Evolutionary conservation across 306 rosid species (phyloP).

Genomic region (Casuarina equisetifolia): DNA sequence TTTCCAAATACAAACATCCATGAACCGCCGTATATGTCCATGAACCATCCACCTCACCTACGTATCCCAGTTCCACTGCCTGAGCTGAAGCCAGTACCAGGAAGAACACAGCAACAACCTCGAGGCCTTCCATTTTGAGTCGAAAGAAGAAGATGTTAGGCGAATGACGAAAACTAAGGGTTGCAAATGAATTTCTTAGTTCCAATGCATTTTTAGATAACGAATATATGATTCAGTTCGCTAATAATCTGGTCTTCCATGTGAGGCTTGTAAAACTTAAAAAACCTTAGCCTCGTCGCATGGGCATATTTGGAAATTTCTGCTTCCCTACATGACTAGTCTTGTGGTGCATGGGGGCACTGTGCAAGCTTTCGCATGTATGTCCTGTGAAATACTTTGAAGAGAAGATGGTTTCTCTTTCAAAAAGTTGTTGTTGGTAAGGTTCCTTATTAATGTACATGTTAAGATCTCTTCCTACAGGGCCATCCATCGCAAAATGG

Average conservation of each 20-base stretch:
- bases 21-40: slow-evolving; percentile 50
- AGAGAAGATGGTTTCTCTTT: background rate
- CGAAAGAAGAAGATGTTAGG: slow-evolving; percentile 16
- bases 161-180: slow-evolving; percentile 17
- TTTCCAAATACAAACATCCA: slow-evolving; percentile 40
- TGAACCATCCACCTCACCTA: slow-evolving; percentile 38
- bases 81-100: slow-evolving; percentile 43
- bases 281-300: background rate
- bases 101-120: slow-evolving; percentile 21
- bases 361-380: background rate
- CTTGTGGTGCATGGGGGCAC: slow-evolving; percentile 5
- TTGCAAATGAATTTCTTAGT: slow-evolving; percentile 26
- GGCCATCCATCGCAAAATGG: background rate
- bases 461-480: background rate
- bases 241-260: slow-evolving; percentile 16
- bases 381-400: background rate
- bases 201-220: slow-evolving; percentile 11
- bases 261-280: slow-evolving; percentile 25
- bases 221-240: slow-evolving; percentile 10
- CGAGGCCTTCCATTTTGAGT: slow-evolving; percentile 10
- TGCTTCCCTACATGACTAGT: background rate
- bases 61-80: slow-evolving; percentile 52
- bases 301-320: slow-evolving; percentile 1
- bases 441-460: background rate
- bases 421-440: background rate